Conservation (phyloP, 2,329 filamentous ascomycete species). For the Arthrobotrys iridis region DNA sequence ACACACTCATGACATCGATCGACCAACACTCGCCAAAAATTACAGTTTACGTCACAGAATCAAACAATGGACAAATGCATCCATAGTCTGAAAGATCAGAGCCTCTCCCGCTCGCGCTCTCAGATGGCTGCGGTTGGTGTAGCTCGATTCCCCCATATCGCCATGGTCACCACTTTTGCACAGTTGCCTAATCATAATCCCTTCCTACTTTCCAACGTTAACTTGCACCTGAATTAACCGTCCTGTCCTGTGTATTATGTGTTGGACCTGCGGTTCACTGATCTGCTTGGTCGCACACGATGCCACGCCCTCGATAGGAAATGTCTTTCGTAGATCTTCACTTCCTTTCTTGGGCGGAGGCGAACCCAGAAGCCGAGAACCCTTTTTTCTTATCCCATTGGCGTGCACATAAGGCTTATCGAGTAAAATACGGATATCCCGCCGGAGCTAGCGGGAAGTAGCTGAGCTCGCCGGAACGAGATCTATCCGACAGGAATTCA, state of each 20-base stretch:
- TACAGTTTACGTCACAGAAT: slow-evolving; percentile 6
- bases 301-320: slow-evolving; percentile 24
- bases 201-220: neutral
- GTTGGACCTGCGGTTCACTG: slow-evolving; percentile 23
- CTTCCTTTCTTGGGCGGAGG: neutral
- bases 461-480: neutral
- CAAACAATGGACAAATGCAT: neutral
- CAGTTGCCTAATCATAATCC: slow-evolving; percentile 3
- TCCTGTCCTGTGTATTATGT: slow-evolving; percentile 4
- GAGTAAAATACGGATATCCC: slow-evolving; percentile 13
- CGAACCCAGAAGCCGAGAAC: neutral
- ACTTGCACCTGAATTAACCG: neutral
- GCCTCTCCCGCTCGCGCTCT: neutral
- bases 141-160: neutral
- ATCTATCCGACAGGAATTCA: slow-evolving; percentile 10
- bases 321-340: slow-evolving; percentile 19
- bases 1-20: neutral
- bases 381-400: neutral
- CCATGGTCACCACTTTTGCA: neutral
- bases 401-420: neutral
- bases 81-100: neutral
- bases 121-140: neutral
- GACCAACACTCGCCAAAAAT: neutral
- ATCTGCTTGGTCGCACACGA: slow-evolving; percentile 38
- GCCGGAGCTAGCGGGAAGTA: neutral